Percentiles rank a stretch among this genome's conserved stretches.
Evolutionary conservation across 768 basidiomycete genomes (phyloP).

Genomic region (Rhizopogon roseolus): DNA sequence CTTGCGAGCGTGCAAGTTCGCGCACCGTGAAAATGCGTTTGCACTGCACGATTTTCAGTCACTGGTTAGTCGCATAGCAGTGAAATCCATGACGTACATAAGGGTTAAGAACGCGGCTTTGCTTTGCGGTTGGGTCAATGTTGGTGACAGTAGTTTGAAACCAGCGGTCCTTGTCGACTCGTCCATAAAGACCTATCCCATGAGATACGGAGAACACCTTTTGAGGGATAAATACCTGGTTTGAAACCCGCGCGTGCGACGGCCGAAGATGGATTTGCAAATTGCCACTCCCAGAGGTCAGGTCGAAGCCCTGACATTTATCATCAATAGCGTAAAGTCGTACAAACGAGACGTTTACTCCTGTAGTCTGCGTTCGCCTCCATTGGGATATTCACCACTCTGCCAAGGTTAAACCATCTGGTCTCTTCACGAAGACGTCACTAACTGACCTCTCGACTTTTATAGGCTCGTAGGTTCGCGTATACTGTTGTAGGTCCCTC

Average conservation of each 20-base stretch:
- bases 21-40: conserved; percentile 69
- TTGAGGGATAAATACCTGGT: conserved; percentile 30
- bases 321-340: neutral
- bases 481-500: conserved; percentile 63
- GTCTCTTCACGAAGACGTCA: conserved; percentile 4
- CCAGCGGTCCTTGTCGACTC: conserved; percentile 48
- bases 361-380: conserved; percentile 58
- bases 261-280: conserved; percentile 54
- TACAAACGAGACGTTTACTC: conserved; percentile 30
- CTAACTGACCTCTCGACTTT: conserved; percentile 61
- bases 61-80: too few species aligned
- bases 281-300: conserved; percentile 54
- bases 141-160: conserved; percentile 80
- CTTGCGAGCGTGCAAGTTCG: conserved; percentile 76
- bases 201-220: neutral
- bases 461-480: conserved; percentile 42
- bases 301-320: conserved; percentile 35
- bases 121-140: conserved; percentile 75
- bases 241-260: conserved; percentile 48
- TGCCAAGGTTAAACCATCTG: conserved; percentile 18
- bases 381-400: conserved; percentile 59
- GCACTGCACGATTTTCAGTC: conserved; percentile 37
- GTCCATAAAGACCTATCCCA: conserved; percentile 47
- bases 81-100: conserved; percentile 35
- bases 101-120: conserved; percentile 64